Conservation (phyloP, 2,329 filamentous ascomycete species). For the Purpureocillium lavendulum region DNA sequence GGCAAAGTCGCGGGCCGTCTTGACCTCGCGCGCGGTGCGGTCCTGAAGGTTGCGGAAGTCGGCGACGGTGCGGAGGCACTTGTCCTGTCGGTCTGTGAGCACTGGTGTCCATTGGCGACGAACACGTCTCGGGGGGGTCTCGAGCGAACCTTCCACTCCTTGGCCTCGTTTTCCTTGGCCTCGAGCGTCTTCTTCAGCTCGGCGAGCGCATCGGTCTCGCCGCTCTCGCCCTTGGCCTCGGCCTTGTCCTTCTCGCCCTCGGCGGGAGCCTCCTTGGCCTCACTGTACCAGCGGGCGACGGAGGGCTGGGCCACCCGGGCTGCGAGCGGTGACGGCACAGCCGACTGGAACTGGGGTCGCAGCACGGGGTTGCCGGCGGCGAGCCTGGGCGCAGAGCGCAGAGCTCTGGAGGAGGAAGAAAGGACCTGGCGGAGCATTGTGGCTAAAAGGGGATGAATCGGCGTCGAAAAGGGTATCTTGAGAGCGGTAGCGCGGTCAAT, state of each 20-base stretch:
- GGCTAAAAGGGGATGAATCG: slow-evolving; percentile 2
- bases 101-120: not conserved
- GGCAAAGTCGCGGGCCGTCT: slow-evolving; percentile 81
- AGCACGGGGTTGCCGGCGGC: slow-evolving; percentile 23
- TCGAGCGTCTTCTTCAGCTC: slow-evolving; percentile 44
- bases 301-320: slow-evolving; percentile 26
- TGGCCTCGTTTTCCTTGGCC: slow-evolving; percentile 39
- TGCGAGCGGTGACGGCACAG: slow-evolving; percentile 24
- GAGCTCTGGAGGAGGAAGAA: slow-evolving; percentile 32
- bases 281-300: slow-evolving; percentile 39
- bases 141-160: slow-evolving; percentile 73
- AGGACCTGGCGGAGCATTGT: slow-evolving; percentile 39
- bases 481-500: slow-evolving; percentile 8
- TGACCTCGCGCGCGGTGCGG: slow-evolving; percentile 83
- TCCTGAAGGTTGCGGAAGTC: slow-evolving; percentile 98
- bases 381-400: slow-evolving; percentile 30
- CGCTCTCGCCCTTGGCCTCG: slow-evolving; percentile 18
- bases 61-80: slow-evolving; percentile 86
- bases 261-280: slow-evolving; percentile 28
- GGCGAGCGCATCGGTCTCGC: slow-evolving; percentile 26
- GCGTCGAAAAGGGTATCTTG: slow-evolving; percentile 3
- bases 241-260: slow-evolving; percentile 15
- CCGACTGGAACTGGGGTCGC: slow-evolving; percentile 27
- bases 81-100: slow-evolving; percentile 54
- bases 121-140: not conserved